These are phyloP conservation scores for Cryptosporidium viatorum DNA, from an alignment of 169 alveolate species.

Conservation along the genomic window DNA sequence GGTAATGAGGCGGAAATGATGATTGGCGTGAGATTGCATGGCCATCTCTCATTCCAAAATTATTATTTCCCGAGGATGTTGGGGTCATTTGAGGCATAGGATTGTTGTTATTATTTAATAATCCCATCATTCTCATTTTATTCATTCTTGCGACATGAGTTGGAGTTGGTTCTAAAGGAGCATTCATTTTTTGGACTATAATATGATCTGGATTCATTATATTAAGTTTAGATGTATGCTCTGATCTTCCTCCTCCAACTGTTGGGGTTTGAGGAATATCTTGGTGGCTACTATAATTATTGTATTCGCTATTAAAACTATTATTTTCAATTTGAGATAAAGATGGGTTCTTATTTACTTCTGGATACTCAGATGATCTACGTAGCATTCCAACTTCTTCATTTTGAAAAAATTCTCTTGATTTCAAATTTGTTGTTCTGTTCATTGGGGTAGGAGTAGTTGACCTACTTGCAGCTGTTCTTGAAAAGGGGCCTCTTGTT, in stretches of 20 bases:
- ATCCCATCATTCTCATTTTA: conserved; percentile 55
- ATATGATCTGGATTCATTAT: conserved; percentile 60
- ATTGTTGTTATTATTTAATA: conserved; percentile 1
- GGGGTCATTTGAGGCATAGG: conserved; percentile 27
- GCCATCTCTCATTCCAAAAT: background rate
- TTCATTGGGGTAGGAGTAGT: conserved; percentile 71
- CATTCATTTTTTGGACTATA: conserved; percentile 23
- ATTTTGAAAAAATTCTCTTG: conserved; percentile 11
- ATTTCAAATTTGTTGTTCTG: conserved; percentile 2
- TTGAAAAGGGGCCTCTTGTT: conserved; percentile 75
- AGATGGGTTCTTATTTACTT: conserved; percentile 20
- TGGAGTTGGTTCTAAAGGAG: conserved; percentile 70
- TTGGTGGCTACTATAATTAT: conserved; percentile 10
- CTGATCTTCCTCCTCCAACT: background rate
- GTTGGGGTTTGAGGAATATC: background rate
- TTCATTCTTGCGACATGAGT: conserved; percentile 72
- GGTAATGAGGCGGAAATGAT: conserved; percentile 63
- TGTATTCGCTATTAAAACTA: conserved; percentile 4
- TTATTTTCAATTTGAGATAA: conserved; percentile 25
- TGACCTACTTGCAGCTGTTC: conserved; percentile 68
- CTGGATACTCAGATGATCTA: conserved; percentile 26
- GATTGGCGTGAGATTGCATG: conserved; percentile 46
- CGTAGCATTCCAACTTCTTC: conserved; percentile 15
- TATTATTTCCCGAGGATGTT: conserved; percentile 2
- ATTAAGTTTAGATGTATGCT: conserved; percentile 24